Evolutionary conservation across 2,329 filamentous ascomycete species (phyloP), one percentile per base, ranked within the genome.

Genomic region (Furcasterigmium sp.): DNA sequence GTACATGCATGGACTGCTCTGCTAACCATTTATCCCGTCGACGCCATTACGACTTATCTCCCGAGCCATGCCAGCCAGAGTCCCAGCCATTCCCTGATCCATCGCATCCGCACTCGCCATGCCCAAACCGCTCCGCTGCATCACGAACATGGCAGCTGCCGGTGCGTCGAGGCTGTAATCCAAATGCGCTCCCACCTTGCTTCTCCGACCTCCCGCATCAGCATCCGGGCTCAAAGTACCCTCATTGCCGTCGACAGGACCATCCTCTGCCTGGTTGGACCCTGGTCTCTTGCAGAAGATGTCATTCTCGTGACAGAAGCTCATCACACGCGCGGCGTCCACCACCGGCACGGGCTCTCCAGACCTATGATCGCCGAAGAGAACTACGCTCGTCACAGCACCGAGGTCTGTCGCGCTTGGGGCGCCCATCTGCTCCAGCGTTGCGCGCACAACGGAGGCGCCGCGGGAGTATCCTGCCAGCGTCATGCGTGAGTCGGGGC

Each of bases 381-480:
- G 50, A 15, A 61, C 56, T n/a, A 56, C 55, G 39, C 58, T 55
- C 29, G 46, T 53, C 41, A 57, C 48, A 25, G 51, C 52, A 19
- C 51, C 48, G 48, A 56, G 54, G 10, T 41, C 42, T 19, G 44
- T 30, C 21, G 34, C 41, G 39, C 48, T 46, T 5, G 41, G 30
- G 29, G 48, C 42, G 25, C 51, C 49, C 11, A 61, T 50, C 20
- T 48, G 45, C 14, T 46, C 44, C 8, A 56, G 49, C 10, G 58
- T 59, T 8, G 58, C 46, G 40, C 58, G 54, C 5, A 58, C 48
- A 8, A 56, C 54, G 43, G 53, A 46, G 35, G 51, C 56, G 15
- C 58, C 58, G 23, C 57, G 55, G 3, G 56, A 59, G 50, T 57
- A 59, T 21, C 58, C 58, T 26, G 53, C 43, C 17, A 60, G 29